Evolutionary conservation across 768 basidiomycete genomes (phyloP).

Genomic region (Leucogyrophana mollusca): DNA sequence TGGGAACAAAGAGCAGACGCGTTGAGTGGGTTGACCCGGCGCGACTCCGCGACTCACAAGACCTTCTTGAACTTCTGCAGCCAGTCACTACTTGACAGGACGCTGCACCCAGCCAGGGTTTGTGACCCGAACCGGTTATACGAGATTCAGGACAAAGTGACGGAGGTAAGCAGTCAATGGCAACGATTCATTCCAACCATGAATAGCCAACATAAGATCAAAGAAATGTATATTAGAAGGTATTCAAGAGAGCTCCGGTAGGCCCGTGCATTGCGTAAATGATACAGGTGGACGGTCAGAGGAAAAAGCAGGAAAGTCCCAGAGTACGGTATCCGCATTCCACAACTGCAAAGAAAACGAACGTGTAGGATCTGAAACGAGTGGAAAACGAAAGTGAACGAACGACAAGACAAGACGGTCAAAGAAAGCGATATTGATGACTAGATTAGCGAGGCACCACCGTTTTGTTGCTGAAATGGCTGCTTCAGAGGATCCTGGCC

Average conservation of each 20-base stretch:
- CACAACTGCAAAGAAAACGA: no score
- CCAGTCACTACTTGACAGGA: not conserved
- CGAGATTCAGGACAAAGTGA: no score
- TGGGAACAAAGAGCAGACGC: no score
- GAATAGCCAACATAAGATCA: not conserved
- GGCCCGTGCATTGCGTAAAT: slow-evolving; percentile 20
- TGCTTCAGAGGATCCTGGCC: slow-evolving; percentile 18
- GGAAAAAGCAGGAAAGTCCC: slow-evolving; percentile 8
- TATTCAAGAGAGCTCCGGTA: slow-evolving; percentile 16
- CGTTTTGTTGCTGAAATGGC: slow-evolving; percentile 40
- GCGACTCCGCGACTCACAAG: not conserved
- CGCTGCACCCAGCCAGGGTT: slow-evolving; percentile 1
- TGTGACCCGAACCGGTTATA: no score
- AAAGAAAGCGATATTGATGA: no score
- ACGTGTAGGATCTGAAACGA: no score
- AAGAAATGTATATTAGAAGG: not conserved
- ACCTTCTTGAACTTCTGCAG: not conserved
- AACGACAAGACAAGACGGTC: no score
- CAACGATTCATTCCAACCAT: no score
- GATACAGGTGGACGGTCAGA: slow-evolving; percentile 15
- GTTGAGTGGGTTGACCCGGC: no score
- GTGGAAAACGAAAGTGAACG: not conserved
- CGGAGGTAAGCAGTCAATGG: no score
- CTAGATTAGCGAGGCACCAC: slow-evolving; percentile 50
- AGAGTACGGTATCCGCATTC: no score